A percentile compares a stretch with the other conserved stretches of the same genome.
Evolutionary conservation across 2,329 filamentous ascomycete species (phyloP).

Genomic region (Sporothrix pseudoabietina): DNA sequence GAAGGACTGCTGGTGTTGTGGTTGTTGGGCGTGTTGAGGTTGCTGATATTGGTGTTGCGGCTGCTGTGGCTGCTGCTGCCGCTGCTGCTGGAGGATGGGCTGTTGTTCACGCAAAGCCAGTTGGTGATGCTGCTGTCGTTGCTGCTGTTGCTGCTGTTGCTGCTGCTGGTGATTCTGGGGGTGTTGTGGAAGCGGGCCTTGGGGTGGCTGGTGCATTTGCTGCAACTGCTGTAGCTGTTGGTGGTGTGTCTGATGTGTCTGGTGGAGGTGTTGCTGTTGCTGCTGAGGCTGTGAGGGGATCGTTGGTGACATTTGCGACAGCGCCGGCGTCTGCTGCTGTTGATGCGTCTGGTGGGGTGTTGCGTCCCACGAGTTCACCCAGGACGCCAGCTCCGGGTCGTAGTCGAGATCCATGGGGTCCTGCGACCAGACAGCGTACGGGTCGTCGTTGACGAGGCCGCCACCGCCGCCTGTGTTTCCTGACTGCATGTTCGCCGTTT

Average conservation of each 20-base stretch:
- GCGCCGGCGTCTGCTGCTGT: constrained; percentile 2
- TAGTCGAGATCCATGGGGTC: constrained; percentile 41
- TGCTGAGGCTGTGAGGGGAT: constrained; percentile 9
- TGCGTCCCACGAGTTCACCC: constrained; percentile 33
- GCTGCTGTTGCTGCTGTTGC: constrained; percentile 3
- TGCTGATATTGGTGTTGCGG: constrained; percentile 11
- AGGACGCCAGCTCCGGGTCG: constrained; percentile 37
- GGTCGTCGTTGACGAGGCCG: constrained; percentile 19
- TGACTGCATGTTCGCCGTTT: neutral
- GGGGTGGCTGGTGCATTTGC: constrained; percentile 1
- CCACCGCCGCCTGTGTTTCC: neutral
- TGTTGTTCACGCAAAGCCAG: constrained; percentile 20
- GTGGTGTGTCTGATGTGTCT: neutral
- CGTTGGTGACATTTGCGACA: constrained; percentile 11
- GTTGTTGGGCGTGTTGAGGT: constrained; percentile 10
- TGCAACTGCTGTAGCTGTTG: constrained; percentile 22
- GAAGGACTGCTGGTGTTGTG: constrained; percentile 26
- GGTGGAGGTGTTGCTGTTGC: neutral
- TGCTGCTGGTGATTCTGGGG: constrained; percentile 10
- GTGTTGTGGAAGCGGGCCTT: neutral
- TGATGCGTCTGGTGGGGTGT: constrained; percentile 12
- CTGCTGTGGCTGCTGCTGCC: constrained; percentile 5
- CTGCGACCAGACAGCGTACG: constrained; percentile 31
- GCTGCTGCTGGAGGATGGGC: neutral
- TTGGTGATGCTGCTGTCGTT: constrained; percentile 15